Percentiles rank a stretch among this genome's conserved stretches.
phyloP scores from a whole-genome alignment of 1,284 basidiomycete genomes.

The Phylloporus sp. region DNA sequence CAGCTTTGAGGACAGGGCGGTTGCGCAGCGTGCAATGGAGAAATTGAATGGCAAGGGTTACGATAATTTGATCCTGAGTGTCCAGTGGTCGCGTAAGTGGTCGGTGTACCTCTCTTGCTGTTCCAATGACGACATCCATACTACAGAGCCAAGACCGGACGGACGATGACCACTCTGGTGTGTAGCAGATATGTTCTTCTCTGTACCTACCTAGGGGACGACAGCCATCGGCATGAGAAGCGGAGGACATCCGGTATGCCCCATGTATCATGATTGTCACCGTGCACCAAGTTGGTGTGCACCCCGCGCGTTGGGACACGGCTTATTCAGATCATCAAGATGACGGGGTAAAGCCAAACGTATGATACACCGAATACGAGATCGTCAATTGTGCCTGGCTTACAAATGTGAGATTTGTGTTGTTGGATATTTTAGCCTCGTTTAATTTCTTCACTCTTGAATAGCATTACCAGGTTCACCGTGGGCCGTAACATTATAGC shows the following conservation, averaged over 20 bases:
- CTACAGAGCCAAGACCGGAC: conserved; percentile 47
- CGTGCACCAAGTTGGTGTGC: too few species aligned
- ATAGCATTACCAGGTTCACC: conserved; percentile 59
- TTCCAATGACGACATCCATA: conserved; percentile 2
- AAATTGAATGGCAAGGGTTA: conserved; percentile 95
- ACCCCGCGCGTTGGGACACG: too few species aligned
- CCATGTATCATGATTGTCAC: too few species aligned
- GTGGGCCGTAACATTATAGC: conserved; percentile 83
- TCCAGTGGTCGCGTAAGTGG: conserved; percentile 85
- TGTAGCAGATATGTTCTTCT: conserved; percentile 7
- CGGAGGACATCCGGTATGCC: too few species aligned
- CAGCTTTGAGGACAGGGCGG: conserved; percentile 84
- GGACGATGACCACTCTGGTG: conserved; percentile 34
- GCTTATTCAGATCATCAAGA: too few species aligned
- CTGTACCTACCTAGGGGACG: background rate
- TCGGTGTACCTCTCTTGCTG: background rate
- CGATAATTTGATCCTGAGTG: conserved; percentile 86
- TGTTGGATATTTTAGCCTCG: conserved; percentile 44
- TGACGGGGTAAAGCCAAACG: conserved; percentile 27
- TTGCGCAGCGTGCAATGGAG: conserved; percentile 89
- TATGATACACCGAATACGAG: conserved; percentile 73
- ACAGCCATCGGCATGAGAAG: too few species aligned
- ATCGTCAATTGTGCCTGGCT: conserved; percentile 58
- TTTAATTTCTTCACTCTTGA: conserved; percentile 56
- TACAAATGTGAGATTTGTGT: conserved; percentile 62